A percentile compares a stretch with the other conserved stretches of the same genome.
These are phyloP conservation scores for Grosmannia penicillata DNA, from an alignment of 2,329 filamentous ascomycete genomes.

Conservation along the genomic window DNA sequence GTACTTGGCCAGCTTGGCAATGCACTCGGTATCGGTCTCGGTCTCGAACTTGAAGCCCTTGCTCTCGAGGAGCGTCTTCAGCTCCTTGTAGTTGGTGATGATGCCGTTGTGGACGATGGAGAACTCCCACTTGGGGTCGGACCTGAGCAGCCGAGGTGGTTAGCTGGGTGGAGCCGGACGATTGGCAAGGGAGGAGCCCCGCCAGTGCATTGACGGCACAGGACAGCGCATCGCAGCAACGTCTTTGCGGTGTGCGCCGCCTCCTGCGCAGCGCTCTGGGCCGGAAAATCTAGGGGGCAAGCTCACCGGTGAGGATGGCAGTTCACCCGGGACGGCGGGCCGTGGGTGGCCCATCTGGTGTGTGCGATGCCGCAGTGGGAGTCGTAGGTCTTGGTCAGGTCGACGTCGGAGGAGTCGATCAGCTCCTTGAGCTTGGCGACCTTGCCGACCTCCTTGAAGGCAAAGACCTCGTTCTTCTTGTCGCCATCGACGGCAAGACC, in stretches of 20 bases:
- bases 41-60: slow-evolving; percentile 99
- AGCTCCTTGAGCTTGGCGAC: slow-evolving; percentile 91
- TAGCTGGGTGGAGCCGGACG: not conserved
- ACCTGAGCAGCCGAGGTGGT: slow-evolving; percentile 36
- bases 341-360: slow-evolving; percentile 98
- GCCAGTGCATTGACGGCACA: no score
- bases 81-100: slow-evolving; percentile 99
- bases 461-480: slow-evolving; percentile 95
- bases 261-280: no score
- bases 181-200: not conserved
- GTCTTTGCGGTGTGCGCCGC: no score
- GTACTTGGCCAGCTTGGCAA: slow-evolving; percentile 97
- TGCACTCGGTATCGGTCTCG: slow-evolving; percentile 97
- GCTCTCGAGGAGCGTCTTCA: slow-evolving; percentile 79
- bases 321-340: slow-evolving; percentile 81
- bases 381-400: slow-evolving; percentile 87
- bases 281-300: no score
- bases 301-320: slow-evolving; percentile 94
- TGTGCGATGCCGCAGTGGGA: slow-evolving; percentile 97
- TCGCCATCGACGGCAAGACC: slow-evolving; percentile 92
- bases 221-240: no score
- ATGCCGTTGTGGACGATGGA: slow-evolving; percentile 98
- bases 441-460: slow-evolving; percentile 99
- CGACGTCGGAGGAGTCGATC: slow-evolving; percentile 68
- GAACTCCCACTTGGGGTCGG: slow-evolving; percentile 91